Evolutionary conservation across 345 rosid species (phyloP), one percentile per base, ranked within the genome.

Genomic region (Chamaenerion angustifolium): DNA sequence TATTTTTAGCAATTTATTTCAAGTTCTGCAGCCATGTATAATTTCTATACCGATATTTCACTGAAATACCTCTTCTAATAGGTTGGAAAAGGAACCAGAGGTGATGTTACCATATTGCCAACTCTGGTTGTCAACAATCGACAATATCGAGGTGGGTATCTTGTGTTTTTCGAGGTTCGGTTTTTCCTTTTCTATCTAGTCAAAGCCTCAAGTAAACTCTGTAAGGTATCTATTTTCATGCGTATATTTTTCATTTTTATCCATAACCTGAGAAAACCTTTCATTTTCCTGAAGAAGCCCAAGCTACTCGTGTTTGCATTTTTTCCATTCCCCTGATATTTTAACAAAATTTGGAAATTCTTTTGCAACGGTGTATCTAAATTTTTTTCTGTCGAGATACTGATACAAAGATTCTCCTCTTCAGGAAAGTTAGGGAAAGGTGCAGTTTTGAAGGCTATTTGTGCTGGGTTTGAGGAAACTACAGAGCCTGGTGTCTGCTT

Each of bases 91-190:
- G 98, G 98, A 64, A 61, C 95, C 41, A 87, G 98, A 69, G 96
- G 98, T 21, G 98, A 92, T 66, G 98, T 92, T 46, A 92, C 98
- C 67, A 92, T 92, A 66, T 71, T 92, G 89, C 98, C 98, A 45
- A 87, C 98, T 40, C 93, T 92, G 58, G 93, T 92, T 46, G 93
- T 92, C 64, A 92, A 92, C 65, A 87, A 76, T 72, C 73, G 85
- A 49, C 98, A 92, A 54, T 92, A 92, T 70, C 76, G 98, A 82
- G 96, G 98, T 90, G 31, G 54, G 65, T 2, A 31, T 59, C 48
- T 42, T 59, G 57, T 31, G 23, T 58, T 49, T 60, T 58, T 44
- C 42, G 8, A 54, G 10, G 47, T 56, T 57, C 17, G n/a, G 48
- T 23, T 41, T 15, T 54, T 10, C 11, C 21, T 40, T 17, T 41